Evolutionary conservation across 2,329 filamentous ascomycete species (phyloP), one percentile per base, ranked within the genome.

Genomic region (Paecilomyces fulvus): DNA sequence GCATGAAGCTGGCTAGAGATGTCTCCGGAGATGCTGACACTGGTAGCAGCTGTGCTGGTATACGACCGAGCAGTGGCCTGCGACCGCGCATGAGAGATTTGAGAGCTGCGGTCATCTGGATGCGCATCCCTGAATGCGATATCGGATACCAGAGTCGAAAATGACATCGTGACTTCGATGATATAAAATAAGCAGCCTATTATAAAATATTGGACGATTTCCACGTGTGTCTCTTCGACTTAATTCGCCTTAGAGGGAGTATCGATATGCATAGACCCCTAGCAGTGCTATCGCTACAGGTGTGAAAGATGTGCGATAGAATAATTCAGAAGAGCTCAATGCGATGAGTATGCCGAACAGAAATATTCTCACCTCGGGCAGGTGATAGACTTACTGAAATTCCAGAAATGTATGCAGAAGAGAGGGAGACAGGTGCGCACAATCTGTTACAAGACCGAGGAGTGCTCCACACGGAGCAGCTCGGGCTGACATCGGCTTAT

Each of bases 1-100:
- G 88, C 87, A 68, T 94, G 89, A 48, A 92, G 81, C 73, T 92
- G 89, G 72, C 88, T 92, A 12, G 86, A 87, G 63, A 94, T 92
- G 66, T 92, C 88, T 6, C 77, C 77, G 17, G 77, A 75, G 49
- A 79, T 79, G 69, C 77, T 79, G 48, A 79, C 76, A 59, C 76
- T 79, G 30, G 77, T 80, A 4, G 77, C 76, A 48, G 74, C 67
- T 30, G 77, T 79, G 59, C 76, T 79, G 53, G 74, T 66, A 58
- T 76, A 74, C 37, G 76, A 78, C 51, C 73, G 68, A 54, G 75
- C 72, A 48, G 69, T 71, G 31, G 59, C 60, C 43, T 70, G 72
- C 21, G 72, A 74, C 56, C 64, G 70, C 14, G 72, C 71, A 52
- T 65, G 68, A 10, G 77, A 79, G 31, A 76, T 65, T 49, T 72